Evolutionary conservation across 768 basidiomycete species (phyloP).

Genomic region (Russula brevipes): DNA sequence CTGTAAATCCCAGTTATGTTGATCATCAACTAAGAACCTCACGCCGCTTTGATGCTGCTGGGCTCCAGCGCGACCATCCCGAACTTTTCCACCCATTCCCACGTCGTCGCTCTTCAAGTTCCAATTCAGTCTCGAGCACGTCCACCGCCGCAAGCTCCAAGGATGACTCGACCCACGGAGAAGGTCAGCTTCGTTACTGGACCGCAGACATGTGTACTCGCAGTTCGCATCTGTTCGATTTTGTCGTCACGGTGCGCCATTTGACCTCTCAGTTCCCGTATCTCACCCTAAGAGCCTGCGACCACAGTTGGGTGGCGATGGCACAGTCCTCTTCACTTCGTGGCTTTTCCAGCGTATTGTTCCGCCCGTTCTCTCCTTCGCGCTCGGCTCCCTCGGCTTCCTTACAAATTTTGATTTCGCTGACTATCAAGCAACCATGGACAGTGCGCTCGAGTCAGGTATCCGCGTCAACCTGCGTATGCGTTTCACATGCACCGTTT

Average conservation of each 20-base stretch:
- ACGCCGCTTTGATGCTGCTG: conserved; percentile 89
- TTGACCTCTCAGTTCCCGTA: not conserved
- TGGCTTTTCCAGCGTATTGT: conserved; percentile 99
- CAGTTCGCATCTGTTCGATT: conserved; percentile 91
- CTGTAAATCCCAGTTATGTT: conserved; percentile 62
- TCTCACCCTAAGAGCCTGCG: not conserved
- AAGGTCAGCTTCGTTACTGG: conserved; percentile 97
- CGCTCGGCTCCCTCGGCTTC: conserved; percentile 95
- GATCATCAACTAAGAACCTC: conserved; percentile 87
- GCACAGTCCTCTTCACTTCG: conserved; percentile 96
- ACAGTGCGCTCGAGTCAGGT: conserved; percentile 82
- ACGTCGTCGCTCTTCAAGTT: conserved; percentile 67
- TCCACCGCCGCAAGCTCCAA: conserved; percentile 42
- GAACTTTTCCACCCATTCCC: conserved; percentile 80
- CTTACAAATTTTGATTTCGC: conserved; percentile 95
- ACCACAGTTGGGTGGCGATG: conserved; percentile 89
- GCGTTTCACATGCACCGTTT: conserved; percentile 99
- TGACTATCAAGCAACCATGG: conserved; percentile 79
- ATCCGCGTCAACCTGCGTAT: conserved; percentile 97
- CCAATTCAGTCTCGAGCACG: conserved; percentile 53
- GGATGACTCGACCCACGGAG: conserved; percentile 46
- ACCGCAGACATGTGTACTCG: conserved; percentile 92
- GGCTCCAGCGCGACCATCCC: conserved; percentile 81
- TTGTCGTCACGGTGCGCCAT: conserved; percentile 84
- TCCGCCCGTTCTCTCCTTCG: conserved; percentile 97